Base-by-base conservation (phyloP, 129 eudicot species). In the Heracleum sosnowskyi region DNA sequence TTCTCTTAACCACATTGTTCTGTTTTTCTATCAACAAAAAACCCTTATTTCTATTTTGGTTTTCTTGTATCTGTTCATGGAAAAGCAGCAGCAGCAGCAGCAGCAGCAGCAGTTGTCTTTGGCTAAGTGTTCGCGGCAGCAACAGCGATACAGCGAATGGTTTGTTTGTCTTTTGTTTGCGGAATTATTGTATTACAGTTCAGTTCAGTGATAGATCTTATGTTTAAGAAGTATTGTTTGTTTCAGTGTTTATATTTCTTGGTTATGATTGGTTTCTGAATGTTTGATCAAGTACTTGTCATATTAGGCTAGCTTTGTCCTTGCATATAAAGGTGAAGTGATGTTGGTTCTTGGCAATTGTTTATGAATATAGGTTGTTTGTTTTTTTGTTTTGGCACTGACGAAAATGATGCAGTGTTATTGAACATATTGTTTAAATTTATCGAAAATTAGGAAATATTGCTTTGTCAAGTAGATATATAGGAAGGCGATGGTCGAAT, bases 91-190 rank as follows among this genome's bases (percentile, higher is more conserved):
- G 66, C 76, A 45, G 15, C 46, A 79, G 80, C 94, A 71, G 75
- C 80, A n/a, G 0, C 39, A 42, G 46, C 47, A 79, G 82, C 95
- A 73, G 80, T 92, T 82, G 84, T 84, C 96, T 24, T 77, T 86
- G 46, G 87, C 96, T 63, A 94, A 91, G 82, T 79, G 86, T 57
- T 86, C 96, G 15, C 86, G 92, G 81, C 98, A 91, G 80, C 98
- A 91, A 80, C 99, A 92, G 55, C 91, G 91, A 8, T 88, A 87
- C 85, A 89, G 86, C 51, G 99, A 95, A 87, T 95, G 99, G 99
- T 95, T 84, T 76, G 92, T 87, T 55, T 24, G 57, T 75, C 74
- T 73, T 42, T 47, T 77, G 29, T 77, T 44, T 46, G 9, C 60
- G 72, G 7, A 79, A 18, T 69, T 73, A 70, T 22, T 20, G 12